phyloP scores from a whole-genome alignment of 495 filamentous ascomycete species.

The Hyaloscypha bicolor region DNA sequence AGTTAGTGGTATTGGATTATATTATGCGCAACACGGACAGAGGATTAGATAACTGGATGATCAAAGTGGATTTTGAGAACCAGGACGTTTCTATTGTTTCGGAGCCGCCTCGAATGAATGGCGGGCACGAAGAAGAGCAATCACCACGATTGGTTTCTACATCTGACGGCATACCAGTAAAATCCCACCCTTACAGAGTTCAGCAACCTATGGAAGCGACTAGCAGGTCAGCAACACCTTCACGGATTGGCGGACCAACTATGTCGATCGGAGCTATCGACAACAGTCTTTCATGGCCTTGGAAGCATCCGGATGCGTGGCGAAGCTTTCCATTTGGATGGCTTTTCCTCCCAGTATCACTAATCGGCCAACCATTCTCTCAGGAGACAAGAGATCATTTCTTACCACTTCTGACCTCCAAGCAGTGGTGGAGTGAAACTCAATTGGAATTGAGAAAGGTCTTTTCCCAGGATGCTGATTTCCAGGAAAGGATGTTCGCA shows the following conservation, averaged over 20 bases:
- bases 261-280: conserved; percentile 92
- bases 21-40: conserved; percentile 99
- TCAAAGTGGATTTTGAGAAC: conserved; percentile 85
- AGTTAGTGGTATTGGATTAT: conserved; percentile 96
- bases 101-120: conserved; percentile 73
- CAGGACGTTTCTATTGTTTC: conserved; percentile 83
- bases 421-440: conserved; percentile 95
- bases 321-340: conserved; percentile 95
- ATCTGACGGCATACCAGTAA: conserved; percentile 45
- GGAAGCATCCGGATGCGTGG: conserved; percentile 97
- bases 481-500: conserved; percentile 97
- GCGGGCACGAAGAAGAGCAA: conserved; percentile 53
- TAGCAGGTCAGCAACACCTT: conserved; percentile 61
- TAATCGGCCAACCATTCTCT: conserved; percentile 95
- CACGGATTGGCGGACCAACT: conserved; percentile 55
- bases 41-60: conserved; percentile 99
- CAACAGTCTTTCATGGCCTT: conserved; percentile 97
- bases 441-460: conserved; percentile 80
- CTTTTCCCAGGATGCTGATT: conserved; percentile 91
- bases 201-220: conserved; percentile 85
- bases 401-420: conserved; percentile 88
- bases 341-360: conserved; percentile 94
- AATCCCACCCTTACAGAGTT: conserved; percentile 68
- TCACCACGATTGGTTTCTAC: conserved; percentile 62
- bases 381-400: conserved; percentile 92